These are phyloP conservation scores for Forsythia viridissima DNA, from an alignment of 257 asterid species.

Conservation along the genomic window DNA sequence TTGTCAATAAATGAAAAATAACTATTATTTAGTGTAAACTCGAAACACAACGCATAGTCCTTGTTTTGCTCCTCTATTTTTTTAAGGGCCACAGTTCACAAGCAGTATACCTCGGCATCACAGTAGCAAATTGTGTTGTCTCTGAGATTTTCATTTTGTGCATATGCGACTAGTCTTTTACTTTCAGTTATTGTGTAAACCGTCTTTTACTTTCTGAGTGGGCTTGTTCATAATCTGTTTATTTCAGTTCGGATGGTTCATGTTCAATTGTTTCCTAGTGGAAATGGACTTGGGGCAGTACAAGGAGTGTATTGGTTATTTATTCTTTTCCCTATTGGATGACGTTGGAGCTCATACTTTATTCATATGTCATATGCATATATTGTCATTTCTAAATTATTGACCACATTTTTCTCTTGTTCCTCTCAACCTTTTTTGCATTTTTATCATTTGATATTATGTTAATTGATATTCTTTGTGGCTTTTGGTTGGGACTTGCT, in stretches of 20 bases:
- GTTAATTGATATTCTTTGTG: not conserved
- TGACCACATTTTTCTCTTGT: constrained; percentile 9
- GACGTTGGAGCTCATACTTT: not conserved
- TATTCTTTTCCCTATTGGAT: not conserved
- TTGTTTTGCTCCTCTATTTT: not conserved
- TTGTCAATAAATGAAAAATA: no score
- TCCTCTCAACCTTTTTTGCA: constrained; percentile 2
- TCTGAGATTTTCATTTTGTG: constrained; percentile 3
- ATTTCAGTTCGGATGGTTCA: not conserved
- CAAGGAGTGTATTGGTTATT: not conserved
- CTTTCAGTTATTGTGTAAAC: not conserved
- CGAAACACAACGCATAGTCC: not conserved
- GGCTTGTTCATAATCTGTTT: constrained; percentile 6
- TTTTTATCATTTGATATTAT: constrained; percentile 7
- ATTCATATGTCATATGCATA: not conserved
- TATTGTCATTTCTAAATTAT: not conserved
- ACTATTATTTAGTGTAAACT: no score
- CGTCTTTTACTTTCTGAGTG: not conserved
- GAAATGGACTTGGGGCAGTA: not conserved
- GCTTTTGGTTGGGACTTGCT: constrained; percentile 18
- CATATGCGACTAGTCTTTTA: not conserved
- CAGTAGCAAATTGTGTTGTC: not conserved
- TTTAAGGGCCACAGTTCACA: not conserved
- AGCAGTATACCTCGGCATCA: constrained; percentile 1
- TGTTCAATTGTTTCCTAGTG: not conserved